Base-by-base conservation (phyloP, 2,329 filamentous ascomycete genomes). In the Epichloe brachyelytri region DNA sequence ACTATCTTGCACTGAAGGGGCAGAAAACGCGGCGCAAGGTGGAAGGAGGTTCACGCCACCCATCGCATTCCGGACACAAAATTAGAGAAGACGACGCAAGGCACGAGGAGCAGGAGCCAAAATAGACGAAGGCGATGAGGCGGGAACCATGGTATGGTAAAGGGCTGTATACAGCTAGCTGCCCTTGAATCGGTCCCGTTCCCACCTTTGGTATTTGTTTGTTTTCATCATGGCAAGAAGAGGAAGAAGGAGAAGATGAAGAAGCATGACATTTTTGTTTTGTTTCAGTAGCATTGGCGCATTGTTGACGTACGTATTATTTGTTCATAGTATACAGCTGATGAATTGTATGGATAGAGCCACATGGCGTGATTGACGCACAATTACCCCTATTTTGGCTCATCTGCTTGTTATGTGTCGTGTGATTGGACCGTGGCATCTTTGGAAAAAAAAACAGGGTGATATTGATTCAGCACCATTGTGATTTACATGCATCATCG, bases 311-410 rank as follows among this genome's bases (percentile, higher is more conserved):
- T 46, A 48, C 52, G 49, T 43, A 46, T 53, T 43, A 41, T 43
- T 51, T 40, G 48, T 51, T 39, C 30, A 47, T 50, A 43, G 51
- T 51, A 49, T 56, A 53, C 54, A 55, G 40, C 50, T 57, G 48
- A 57, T 52, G 56, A 57, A 55, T 53, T 58, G 52, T 52, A 60
- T 57, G 57, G 57, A 59, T 57, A 57, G 55, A 58, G 53, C 55
- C 54, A 46, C 33, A 51, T 52, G 49, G 53, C 53, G 47, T 57
- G 56, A 59, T 50, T 57, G 56, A 59, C 22, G 17, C 34, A 39
- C 4, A 34, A 10, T 20, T 4, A 26, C 22, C 7, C 14, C 12
- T n/a, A 8, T 11, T 12, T 43, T 43, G 40, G n/a, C 40, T 11
- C 19, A 14, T 43, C 40, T 43, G 8, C 38, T 19, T 30, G 26